Percentiles rank a stretch among this genome's conserved stretches.
Conservation (phyloP, 202 grass and related monocot genomes). For the Bolboschoenoplectus hybrid region DNA sequence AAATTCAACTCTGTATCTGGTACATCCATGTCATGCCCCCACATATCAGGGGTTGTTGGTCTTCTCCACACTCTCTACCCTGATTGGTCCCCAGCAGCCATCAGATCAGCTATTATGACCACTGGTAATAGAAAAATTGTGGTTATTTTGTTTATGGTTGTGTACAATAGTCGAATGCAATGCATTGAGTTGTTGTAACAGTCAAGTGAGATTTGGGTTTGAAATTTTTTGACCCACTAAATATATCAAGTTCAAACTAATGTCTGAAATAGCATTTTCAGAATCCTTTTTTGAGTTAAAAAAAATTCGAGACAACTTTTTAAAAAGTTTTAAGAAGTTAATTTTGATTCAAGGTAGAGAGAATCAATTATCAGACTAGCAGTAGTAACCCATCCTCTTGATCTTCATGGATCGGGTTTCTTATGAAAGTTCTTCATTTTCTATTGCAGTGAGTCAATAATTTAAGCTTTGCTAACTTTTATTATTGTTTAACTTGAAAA, state of each 20-base stretch:
- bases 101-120: slow-evolving; percentile 79
- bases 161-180: neutral
- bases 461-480: no score
- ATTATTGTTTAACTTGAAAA: no score
- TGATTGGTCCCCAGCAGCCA: slow-evolving; percentile 60
- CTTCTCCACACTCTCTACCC: slow-evolving; percentile 68
- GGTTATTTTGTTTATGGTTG: neutral
- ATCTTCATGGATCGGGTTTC: no score
- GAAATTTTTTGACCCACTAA: neutral
- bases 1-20: slow-evolving; percentile 56
- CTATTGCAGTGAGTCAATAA: no score
- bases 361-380: no score
- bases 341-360: no score
- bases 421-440: no score
- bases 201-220: neutral
- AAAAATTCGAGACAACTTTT: no score
- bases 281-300: no score
- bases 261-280: neutral
- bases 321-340: no score
- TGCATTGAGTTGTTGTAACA: neutral
- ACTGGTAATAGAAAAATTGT: slow-evolving; percentile 37
- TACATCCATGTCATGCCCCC: slow-evolving; percentile 95
- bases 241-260: neutral
- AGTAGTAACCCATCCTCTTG: no score
- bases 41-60: slow-evolving; percentile 62